Percentiles rank a stretch among this genome's conserved stretches.
phyloP scores from a whole-genome alignment of 1,284 basidiomycete genomes.

The Austroboletus novae-zelandiae region DNA sequence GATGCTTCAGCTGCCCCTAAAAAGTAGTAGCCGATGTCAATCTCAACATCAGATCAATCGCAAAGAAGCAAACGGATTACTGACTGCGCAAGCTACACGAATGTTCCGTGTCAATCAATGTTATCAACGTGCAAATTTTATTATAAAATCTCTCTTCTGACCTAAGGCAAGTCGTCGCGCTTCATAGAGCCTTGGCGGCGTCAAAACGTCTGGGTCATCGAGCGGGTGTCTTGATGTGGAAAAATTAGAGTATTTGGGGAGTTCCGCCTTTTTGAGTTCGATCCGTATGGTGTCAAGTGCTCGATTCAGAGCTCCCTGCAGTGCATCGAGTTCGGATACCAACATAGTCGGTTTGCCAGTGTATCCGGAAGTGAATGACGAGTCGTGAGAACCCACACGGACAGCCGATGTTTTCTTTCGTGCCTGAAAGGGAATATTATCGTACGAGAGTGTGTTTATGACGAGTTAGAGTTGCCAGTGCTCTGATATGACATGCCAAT shows the following conservation, averaged over 20 bases:
- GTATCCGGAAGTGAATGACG: no score
- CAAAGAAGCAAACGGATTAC: background rate
- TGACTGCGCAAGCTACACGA: slow-evolving; percentile 9
- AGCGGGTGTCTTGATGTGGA: slow-evolving; percentile 22
- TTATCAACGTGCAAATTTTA: no score
- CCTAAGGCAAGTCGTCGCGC: slow-evolving; percentile 20
- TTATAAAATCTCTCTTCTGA: background rate
- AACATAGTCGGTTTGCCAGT: background rate
- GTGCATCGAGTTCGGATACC: slow-evolving; percentile 8
- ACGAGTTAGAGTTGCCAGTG: no score
- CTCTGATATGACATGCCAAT: no score
- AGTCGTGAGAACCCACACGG: no score
- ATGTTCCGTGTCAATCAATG: background rate
- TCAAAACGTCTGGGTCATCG: slow-evolving; percentile 16
- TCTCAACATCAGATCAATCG: no score
- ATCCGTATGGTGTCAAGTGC: slow-evolving; percentile 23
- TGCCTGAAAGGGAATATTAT: no score
- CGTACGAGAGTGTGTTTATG: no score
- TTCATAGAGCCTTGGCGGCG: slow-evolving; percentile 18
- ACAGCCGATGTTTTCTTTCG: no score
- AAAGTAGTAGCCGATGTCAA: background rate
- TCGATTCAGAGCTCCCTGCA: slow-evolving; percentile 21
- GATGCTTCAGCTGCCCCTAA: slow-evolving; percentile 21
- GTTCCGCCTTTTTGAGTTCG: slow-evolving; percentile 11
- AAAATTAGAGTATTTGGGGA: slow-evolving; percentile 19